Evolutionary conservation across 2,329 filamentous ascomycete genomes (phyloP).

Genomic region (Emericellopsis cladophorae): DNA sequence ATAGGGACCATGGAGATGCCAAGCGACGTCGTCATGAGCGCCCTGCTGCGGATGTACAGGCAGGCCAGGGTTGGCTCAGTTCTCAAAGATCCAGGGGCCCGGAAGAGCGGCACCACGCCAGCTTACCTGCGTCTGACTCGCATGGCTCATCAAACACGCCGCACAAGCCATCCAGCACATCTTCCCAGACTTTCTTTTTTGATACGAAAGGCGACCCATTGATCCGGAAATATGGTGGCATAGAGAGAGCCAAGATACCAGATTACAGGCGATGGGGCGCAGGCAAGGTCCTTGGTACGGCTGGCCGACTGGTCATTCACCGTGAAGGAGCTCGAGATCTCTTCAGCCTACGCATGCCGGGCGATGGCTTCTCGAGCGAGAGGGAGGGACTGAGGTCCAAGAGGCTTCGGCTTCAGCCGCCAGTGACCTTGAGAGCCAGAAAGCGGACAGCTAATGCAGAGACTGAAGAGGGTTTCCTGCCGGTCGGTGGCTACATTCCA

Average conservation of each 20-base stretch:
- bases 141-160: neutral
- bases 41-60: neutral
- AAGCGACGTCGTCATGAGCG: slow-evolving; percentile 7
- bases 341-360: slow-evolving; percentile 34
- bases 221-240: slow-evolving; percentile 60
- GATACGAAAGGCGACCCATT: slow-evolving; percentile 69
- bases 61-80: neutral
- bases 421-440: slow-evolving; percentile 7
- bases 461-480: slow-evolving; percentile 22
- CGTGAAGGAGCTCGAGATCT: slow-evolving; percentile 44
- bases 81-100: too few relatives aligned
- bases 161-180: neutral
- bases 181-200: slow-evolving; percentile 33
- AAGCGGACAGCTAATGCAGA: slow-evolving; percentile 14
- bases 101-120: neutral
- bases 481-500: slow-evolving; percentile 17
- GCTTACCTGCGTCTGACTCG: neutral
- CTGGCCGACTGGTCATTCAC: slow-evolving; percentile 50
- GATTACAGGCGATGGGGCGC: slow-evolving; percentile 55
- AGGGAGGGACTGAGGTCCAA: slow-evolving; percentile 35
- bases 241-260: slow-evolving; percentile 62
- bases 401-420: slow-evolving; percentile 20
- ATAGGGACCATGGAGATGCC: slow-evolving; percentile 3
- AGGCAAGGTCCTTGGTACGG: slow-evolving; percentile 59
- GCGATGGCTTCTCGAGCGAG: slow-evolving; percentile 19